Evolutionary conservation across 139 green algal species (phyloP).

Genomic region (Chlamydomonas asymmetrica): DNA sequence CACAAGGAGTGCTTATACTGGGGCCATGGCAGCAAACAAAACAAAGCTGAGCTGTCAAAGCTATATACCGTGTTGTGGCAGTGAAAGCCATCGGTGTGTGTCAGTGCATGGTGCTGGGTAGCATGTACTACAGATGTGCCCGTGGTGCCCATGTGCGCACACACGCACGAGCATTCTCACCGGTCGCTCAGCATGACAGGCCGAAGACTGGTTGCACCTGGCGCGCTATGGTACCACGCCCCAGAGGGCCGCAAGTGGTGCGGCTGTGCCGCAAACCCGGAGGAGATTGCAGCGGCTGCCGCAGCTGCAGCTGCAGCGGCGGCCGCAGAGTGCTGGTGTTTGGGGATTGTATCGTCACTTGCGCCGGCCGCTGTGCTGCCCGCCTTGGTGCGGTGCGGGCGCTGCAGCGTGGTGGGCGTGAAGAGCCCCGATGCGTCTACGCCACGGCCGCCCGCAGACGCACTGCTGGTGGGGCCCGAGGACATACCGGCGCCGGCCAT

Average conservation of each 20-base stretch:
- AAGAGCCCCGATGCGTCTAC: background rate
- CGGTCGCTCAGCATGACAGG: background rate
- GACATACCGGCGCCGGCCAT: no score
- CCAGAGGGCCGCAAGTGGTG: no score
- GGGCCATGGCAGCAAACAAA: background rate
- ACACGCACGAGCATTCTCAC: background rate
- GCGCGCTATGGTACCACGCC: background rate
- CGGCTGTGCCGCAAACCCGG: background rate
- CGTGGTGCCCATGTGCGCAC: background rate
- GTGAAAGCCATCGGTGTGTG: background rate
- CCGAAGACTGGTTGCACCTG: background rate
- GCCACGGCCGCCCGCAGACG: no score
- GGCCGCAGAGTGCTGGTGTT: background rate
- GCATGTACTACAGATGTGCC: background rate
- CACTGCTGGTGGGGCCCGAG: no score
- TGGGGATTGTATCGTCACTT: no score
- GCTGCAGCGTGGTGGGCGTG: conserved; percentile 19
- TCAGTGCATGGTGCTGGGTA: background rate
- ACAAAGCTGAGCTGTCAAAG: no score
- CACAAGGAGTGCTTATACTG: background rate
- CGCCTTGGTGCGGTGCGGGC: conserved; percentile 9
- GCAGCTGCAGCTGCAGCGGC: background rate
- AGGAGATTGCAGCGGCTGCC: background rate
- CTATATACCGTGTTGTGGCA: background rate
- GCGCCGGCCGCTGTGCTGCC: background rate